These are phyloP conservation scores for Leonotis leonurus DNA, from an alignment of 257 asterid genomes.

Conservation along the genomic window DNA sequence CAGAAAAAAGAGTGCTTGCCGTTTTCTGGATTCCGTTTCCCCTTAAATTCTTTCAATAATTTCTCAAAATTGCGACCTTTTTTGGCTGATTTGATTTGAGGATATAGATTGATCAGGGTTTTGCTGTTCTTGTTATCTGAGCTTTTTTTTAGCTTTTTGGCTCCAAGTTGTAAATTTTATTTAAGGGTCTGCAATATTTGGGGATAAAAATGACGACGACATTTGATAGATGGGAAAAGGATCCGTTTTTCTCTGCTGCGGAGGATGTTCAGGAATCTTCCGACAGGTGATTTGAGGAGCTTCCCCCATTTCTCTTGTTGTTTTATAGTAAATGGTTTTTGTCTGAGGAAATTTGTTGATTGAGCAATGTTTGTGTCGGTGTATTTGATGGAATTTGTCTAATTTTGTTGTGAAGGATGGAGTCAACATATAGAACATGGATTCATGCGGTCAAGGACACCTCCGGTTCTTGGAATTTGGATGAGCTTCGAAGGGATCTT, in stretches of 20 bases:
- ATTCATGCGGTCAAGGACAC: constrained; percentile 60
- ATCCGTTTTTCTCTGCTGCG: constrained; percentile 87
- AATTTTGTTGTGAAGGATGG: constrained; percentile 61
- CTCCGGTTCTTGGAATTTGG: constrained; percentile 53
- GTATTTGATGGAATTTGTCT: not conserved
- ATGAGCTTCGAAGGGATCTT: constrained; percentile 73
- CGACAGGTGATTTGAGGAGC: constrained; percentile 48
- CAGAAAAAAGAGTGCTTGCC: not conserved
- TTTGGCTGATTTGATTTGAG: not conserved
- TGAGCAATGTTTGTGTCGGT: not conserved
- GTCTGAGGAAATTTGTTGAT: not conserved
- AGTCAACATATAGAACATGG: constrained; percentile 86
- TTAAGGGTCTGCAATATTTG: not conserved
- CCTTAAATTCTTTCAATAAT: not conserved
- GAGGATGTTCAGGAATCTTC: constrained; percentile 97
- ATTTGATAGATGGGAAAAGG: constrained; percentile 91
- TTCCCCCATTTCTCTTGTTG: not conserved
- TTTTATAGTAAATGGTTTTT: not conserved
- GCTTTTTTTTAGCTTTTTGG: constrained; percentile 6
- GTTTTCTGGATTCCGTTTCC: not conserved
- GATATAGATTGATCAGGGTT: constrained; percentile 19
- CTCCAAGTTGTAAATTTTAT: constrained; percentile 16
- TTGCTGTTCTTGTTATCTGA: not conserved
- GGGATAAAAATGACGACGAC: constrained; percentile 47
- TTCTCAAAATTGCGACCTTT: not conserved